Conservation (phyloP, 2,329 filamentous ascomycete species). For the Trichoderma arundinaceum region DNA sequence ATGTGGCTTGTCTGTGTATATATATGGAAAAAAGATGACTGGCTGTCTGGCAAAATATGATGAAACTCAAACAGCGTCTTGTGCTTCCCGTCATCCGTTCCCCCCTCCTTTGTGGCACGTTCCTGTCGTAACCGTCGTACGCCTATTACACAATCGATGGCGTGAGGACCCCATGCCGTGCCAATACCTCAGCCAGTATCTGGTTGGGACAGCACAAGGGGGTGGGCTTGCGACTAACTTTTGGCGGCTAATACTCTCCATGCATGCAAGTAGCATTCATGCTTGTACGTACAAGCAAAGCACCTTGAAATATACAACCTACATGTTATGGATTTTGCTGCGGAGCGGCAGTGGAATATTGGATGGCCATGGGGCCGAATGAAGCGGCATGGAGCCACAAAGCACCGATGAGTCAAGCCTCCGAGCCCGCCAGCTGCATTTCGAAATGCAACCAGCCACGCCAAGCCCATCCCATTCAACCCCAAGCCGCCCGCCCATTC, state of each 20-base stretch:
- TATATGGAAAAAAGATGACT: background rate
- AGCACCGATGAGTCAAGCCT: constrained; percentile 8
- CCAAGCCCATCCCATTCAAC: constrained; percentile 11
- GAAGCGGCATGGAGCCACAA: background rate
- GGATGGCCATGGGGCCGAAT: too few species aligned
- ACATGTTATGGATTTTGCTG: too few species aligned
- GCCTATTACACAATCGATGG: constrained; percentile 32
- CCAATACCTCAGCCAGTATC: constrained; percentile 6
- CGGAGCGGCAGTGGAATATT: too few species aligned
- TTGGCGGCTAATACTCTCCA: background rate
- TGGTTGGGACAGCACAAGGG: background rate
- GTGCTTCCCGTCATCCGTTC: constrained; percentile 6
- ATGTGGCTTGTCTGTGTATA: constrained; percentile 18
- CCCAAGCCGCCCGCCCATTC: background rate
- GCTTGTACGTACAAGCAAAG: too few species aligned
- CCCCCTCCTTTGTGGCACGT: constrained; percentile 28
- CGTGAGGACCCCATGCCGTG: constrained; percentile 30
- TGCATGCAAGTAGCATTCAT: too few species aligned
- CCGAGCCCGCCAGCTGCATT: constrained; percentile 6
- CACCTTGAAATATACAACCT: too few species aligned
- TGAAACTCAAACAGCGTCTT: background rate
- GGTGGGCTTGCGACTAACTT: background rate
- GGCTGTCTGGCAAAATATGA: background rate
- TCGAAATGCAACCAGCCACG: constrained; percentile 23
- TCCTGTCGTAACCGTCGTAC: constrained; percentile 30